Conservation (phyloP, 2,329 filamentous ascomycete genomes). For the Podosphaera fusca region DNA sequence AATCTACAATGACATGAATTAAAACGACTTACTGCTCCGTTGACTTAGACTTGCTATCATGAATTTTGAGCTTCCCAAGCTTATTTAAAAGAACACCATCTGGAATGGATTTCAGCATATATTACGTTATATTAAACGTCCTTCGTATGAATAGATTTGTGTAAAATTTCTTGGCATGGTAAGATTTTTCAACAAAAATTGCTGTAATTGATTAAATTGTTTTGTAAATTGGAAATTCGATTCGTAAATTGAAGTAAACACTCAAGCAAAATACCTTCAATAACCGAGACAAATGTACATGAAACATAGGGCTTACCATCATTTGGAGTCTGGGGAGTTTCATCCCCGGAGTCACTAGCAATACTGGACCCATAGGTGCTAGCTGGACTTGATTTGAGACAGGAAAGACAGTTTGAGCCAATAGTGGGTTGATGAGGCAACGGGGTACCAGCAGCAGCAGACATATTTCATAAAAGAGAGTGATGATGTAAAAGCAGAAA, state of each 20-base stretch:
- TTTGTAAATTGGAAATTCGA: no score
- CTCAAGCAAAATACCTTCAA: no score
- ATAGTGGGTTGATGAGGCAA: not conserved
- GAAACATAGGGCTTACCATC: constrained; percentile 5
- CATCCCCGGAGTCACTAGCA: constrained; percentile 8
- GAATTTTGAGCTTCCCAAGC: constrained; percentile 3
- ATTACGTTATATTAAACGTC: no score
- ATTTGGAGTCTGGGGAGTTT: constrained; percentile 6
- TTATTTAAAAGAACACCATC: constrained; percentile 4
- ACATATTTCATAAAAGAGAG: not conserved
- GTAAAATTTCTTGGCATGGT: no score
- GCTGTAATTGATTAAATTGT: no score
- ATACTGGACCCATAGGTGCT: constrained; percentile 10
- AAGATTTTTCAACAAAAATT: no score
- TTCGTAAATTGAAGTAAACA: no score
- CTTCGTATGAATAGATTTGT: no score
- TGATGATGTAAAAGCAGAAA: no score
- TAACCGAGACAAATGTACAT: no score
- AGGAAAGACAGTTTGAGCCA: constrained; percentile 2
- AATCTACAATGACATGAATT: not conserved
- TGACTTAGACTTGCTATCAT: not conserved
- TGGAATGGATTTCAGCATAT: not conserved
- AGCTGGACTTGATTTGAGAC: constrained; percentile 9
- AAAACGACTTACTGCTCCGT: constrained; percentile 7
- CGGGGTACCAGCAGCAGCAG: not conserved